A percentile compares a stretch with the other conserved stretches of the same genome.
Conservation (phyloP, 495 filamentous ascomycete species). For the Penicillium robsamsonii region DNA sequence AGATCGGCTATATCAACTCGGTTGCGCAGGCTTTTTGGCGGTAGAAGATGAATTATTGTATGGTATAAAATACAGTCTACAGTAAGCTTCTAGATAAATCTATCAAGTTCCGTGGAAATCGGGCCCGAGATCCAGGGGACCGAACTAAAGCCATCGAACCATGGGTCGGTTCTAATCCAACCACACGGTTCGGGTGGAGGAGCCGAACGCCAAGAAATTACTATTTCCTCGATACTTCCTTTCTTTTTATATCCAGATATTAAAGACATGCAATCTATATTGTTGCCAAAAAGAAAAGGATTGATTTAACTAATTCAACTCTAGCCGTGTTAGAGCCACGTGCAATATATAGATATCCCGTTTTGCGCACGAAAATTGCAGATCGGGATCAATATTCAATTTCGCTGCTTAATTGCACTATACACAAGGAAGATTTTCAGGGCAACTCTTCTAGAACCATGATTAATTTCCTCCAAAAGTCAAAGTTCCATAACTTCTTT, state of each 20-base stretch:
- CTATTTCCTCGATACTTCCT: not conserved
- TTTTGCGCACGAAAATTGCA: not conserved
- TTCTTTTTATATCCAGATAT: not conserved
- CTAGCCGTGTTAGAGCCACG: not conserved
- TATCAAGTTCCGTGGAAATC: not conserved
- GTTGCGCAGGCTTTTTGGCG: constrained; percentile 28
- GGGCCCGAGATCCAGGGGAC: not conserved
- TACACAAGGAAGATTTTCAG: not conserved
- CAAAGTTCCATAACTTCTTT: not conserved
- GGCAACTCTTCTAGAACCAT: not conserved
- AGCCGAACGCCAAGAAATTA: not conserved
- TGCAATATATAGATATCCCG: not conserved
- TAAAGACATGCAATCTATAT: not conserved
- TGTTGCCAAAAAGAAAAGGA: too few relatives aligned
- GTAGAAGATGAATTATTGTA: not conserved
- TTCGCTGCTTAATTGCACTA: not conserved
- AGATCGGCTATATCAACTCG: constrained; percentile 40
- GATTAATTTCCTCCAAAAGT: not conserved
- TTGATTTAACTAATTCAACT: too few relatives aligned
- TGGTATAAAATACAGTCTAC: too few relatives aligned
- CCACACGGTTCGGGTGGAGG: not conserved
- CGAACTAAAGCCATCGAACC: not conserved
- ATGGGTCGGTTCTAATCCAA: not conserved
- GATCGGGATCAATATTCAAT: not conserved
- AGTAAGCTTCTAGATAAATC: not conserved